phyloP scores from a whole-genome alignment of 148 eudicot genomes.

The Vaccinium myrtillus region DNA sequence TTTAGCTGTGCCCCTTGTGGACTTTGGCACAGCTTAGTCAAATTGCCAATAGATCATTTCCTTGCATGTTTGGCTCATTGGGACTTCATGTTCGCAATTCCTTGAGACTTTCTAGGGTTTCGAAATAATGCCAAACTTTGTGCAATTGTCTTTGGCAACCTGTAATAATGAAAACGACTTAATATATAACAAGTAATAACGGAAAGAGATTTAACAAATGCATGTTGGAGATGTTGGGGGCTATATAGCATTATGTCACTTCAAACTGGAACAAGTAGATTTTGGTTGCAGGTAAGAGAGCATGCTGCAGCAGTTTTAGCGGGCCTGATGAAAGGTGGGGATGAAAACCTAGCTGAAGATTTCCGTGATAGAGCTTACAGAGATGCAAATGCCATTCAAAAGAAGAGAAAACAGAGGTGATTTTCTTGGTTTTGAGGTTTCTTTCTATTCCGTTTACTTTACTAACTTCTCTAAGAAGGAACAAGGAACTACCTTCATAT shows the following conservation, averaged over 20 bases:
- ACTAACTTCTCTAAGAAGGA: not conserved
- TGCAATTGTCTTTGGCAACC: not conserved
- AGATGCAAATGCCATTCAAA: conserved; percentile 59
- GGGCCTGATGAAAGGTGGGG: conserved; percentile 93
- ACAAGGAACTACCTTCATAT: not conserved
- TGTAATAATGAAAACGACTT: not conserved
- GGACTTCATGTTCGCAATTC: not conserved
- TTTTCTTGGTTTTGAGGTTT: conserved; percentile 16
- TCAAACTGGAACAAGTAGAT: conserved; percentile 10
- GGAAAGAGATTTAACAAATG: not conserved
- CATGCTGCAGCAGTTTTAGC: conserved; percentile 99
- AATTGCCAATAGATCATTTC: not conserved
- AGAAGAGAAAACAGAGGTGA: conserved; percentile 76
- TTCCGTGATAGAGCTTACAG: conserved; percentile 77
- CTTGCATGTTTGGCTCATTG: not conserved
- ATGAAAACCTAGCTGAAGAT: conserved; percentile 59
- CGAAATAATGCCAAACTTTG: not conserved
- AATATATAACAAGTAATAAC: not conserved
- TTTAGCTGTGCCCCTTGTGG: not conserved
- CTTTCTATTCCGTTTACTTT: not conserved
- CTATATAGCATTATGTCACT: conserved; percentile 11
- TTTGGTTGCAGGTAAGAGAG: conserved; percentile 80
- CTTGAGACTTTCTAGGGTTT: not conserved
- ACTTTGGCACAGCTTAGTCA: not conserved
- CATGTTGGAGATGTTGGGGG: not conserved